Base-by-base conservation (phyloP, 1,139 yeast genomes). In the Arxiozyma bovina region DNA sequence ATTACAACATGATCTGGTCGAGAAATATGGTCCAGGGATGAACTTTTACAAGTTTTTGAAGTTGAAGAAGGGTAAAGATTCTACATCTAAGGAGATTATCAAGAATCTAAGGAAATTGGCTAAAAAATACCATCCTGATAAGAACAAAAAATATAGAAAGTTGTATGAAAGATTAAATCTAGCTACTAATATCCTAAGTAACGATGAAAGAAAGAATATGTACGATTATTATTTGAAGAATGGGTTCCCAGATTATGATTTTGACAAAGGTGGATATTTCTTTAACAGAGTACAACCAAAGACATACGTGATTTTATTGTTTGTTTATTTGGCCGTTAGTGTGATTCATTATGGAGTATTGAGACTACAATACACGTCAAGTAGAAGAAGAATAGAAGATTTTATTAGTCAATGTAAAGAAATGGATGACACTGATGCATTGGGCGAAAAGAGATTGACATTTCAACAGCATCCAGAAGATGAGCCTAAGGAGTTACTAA, bases 211-310 rank as follows among this genome's bases (percentile, higher is more conserved):
- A 56, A 81, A 85, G 57, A 85, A 83, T 60, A 77, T 93, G 20
- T 93, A 93, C 68, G 98, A 93, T 69, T 91, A 83, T 70, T 93
- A 88, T 71, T 74, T 87, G 55, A 75, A 79, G 44, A 80, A 83
- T 61, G 99, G 99, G 3, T 93, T 93, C 71, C 99, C 99, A 5
- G 77, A 77, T 56, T 88, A 87, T 81, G 82, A 79, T 56, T 84
- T 80, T 68, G 76, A 80, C 53, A 89, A 88, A 9, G 74, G 77
- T 45, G 72, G 72, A 3, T 69, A 66, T 41, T 65, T 63, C 50
- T 68, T 68, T 50, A 62, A 57, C 6, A 63, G 70, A 48, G 64
- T 64, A 58, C 70, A 78, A 42, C 82, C 82, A 40, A 58, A 62
- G 46, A 62, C 65, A 1, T 66, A 66, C 87, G 54, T 68, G 42